These are phyloP conservation scores for Betula pendula DNA, from an alignment of 306 rosid species.

Conservation along the genomic window DNA sequence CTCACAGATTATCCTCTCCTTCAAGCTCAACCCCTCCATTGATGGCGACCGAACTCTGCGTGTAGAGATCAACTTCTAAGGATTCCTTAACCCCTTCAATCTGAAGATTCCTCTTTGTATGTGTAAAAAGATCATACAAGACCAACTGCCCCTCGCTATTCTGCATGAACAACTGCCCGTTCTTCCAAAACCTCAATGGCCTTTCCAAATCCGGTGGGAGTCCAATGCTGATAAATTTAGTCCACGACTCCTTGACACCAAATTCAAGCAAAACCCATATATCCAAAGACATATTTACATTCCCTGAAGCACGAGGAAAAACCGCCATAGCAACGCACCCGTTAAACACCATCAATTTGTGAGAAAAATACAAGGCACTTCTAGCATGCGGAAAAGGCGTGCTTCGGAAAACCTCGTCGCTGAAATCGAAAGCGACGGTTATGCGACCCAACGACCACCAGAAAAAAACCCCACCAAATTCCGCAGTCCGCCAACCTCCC, in stretches of 20 bases:
- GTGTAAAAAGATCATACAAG: background rate
- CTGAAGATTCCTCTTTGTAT: background rate
- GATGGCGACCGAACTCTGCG: background rate
- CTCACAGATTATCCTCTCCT: too few relatives aligned
- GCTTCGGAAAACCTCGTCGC: background rate
- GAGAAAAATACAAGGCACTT: background rate
- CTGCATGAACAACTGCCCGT: background rate
- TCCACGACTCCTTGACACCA: conserved; percentile 6
- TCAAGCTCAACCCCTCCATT: too few relatives aligned
- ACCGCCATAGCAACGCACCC: background rate
- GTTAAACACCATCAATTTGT: background rate
- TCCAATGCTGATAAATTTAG: background rate
- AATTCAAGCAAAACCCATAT: background rate
- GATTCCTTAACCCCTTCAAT: background rate
- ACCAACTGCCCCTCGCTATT: background rate
- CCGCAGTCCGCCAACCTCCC: too few relatives aligned
- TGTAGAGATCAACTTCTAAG: background rate
- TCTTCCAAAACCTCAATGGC: background rate
- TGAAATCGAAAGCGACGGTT: background rate
- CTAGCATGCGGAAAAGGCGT: background rate
- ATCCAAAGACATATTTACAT: background rate
- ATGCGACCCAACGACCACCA: too few relatives aligned
- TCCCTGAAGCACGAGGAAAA: background rate
- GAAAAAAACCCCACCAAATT: background rate
- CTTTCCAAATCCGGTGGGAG: background rate